Conservation (phyloP, 2,329 filamentous ascomycete species). For the Monilinia polystroma region DNA sequence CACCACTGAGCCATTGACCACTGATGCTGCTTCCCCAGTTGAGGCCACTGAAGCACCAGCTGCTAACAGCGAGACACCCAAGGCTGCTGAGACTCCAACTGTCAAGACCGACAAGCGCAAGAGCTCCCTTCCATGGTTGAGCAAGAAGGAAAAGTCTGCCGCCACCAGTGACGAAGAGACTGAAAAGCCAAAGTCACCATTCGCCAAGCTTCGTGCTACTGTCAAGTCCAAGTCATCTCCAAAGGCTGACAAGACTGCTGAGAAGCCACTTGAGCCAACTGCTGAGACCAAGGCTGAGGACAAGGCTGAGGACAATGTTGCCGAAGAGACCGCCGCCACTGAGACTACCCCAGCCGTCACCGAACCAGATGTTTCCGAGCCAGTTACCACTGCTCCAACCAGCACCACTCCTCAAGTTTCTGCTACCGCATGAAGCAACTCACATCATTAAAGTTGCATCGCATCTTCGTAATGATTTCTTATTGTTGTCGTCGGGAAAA, state of each 20-base stretch:
- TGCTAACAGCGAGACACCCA: slow-evolving; percentile 44
- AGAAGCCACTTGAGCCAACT: slow-evolving; percentile 39
- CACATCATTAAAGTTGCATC: slow-evolving; percentile 18
- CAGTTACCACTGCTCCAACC: slow-evolving; percentile 30
- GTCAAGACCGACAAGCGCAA: slow-evolving; percentile 56
- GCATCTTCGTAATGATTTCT: slow-evolving; percentile 25
- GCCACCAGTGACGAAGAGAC: slow-evolving; percentile 47
- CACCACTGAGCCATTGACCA: slow-evolving; percentile 37
- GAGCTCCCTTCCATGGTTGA: slow-evolving; percentile 59
- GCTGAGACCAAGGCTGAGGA: slow-evolving; percentile 29
- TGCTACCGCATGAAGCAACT: slow-evolving; percentile 37
- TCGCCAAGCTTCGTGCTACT: slow-evolving; percentile 41
- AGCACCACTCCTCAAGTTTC: slow-evolving; percentile 37
- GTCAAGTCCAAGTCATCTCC: slow-evolving; percentile 40
- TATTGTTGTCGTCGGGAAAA: slow-evolving; percentile 38
- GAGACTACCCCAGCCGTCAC: slow-evolving; percentile 33
- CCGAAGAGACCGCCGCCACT: slow-evolving; percentile 36
- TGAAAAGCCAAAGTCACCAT: slow-evolving; percentile 40
- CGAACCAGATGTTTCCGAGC: slow-evolving; percentile 31
- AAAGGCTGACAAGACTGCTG: slow-evolving; percentile 50
- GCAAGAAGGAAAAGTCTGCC: slow-evolving; percentile 57
- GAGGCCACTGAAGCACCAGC: slow-evolving; percentile 38
- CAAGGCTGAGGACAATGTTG: slow-evolving; percentile 22
- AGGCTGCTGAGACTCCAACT: slow-evolving; percentile 41
- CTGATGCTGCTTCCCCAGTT: slow-evolving; percentile 37